Conservation (phyloP, 2,329 filamentous ascomycete species). For the Tympanopsis confertula region DNA sequence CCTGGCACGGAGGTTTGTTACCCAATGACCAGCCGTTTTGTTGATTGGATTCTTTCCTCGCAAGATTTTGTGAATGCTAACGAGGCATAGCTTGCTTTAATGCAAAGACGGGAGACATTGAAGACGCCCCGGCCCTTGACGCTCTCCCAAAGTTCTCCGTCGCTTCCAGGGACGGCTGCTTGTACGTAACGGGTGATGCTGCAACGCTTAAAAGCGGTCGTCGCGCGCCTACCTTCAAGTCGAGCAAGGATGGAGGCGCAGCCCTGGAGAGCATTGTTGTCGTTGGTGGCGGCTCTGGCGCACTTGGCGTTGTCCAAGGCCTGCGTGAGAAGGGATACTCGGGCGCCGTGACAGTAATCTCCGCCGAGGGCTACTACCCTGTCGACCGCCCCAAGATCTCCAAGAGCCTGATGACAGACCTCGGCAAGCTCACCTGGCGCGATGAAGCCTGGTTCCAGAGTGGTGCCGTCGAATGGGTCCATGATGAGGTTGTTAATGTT, state of each 20-base stretch:
- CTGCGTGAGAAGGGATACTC: slow-evolving; percentile 74
- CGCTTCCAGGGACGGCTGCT: slow-evolving; percentile 66
- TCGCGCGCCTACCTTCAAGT: slow-evolving; percentile 63
- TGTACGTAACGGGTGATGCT: slow-evolving; percentile 77
- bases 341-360: slow-evolving; percentile 72
- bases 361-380: slow-evolving; percentile 71
- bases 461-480: slow-evolving; percentile 42
- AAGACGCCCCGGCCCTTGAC: slow-evolving; percentile 86
- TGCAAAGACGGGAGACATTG: slow-evolving; percentile 77
- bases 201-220: slow-evolving; percentile 65
- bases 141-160: slow-evolving; percentile 72
- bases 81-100: slow-evolving; percentile 93
- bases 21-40: neutral
- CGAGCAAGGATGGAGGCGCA: slow-evolving; percentile 34
- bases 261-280: slow-evolving; percentile 60
- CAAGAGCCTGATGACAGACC: slow-evolving; percentile 78
- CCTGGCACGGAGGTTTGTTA: slow-evolving; percentile 80
- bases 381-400: slow-evolving; percentile 93
- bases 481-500: slow-evolving; percentile 58
- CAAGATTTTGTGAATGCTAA: neutral
- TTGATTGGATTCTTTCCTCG: slow-evolving; percentile 1
- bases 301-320: slow-evolving; percentile 70
- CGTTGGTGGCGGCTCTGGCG: slow-evolving; percentile 77
- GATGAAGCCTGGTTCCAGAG: slow-evolving; percentile 66
- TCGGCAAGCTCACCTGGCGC: slow-evolving; percentile 66